Percentiles rank a stretch among this genome's conserved stretches.
Evolutionary conservation across 495 filamentous ascomycete genomes (phyloP).

Genomic region (Chlorociboria aeruginascens): DNA sequence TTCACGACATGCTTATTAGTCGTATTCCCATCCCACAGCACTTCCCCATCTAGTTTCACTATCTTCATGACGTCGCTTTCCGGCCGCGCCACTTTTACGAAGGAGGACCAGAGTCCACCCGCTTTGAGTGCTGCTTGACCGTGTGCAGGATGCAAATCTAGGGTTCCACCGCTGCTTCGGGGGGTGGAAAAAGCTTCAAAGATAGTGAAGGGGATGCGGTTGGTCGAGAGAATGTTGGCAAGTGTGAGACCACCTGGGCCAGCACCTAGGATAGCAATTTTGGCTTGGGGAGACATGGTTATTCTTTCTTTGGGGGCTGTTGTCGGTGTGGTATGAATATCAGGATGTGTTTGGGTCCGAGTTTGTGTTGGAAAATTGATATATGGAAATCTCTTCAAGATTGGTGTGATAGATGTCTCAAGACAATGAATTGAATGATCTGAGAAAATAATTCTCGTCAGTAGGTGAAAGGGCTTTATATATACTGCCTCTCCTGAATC

Average conservation of each 20-base stretch:
- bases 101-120: slow-evolving; percentile 37
- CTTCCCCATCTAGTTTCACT: slow-evolving; percentile 18
- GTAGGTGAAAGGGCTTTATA: no score
- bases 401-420: no score
- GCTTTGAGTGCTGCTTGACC: slow-evolving; percentile 41
- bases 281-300: slow-evolving; percentile 19
- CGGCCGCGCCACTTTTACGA: slow-evolving; percentile 28
- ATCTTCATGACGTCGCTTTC: slow-evolving; percentile 28
- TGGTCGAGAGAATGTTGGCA: slow-evolving; percentile 38
- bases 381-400: no score
- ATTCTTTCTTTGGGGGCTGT: neutral
- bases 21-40: slow-evolving; percentile 16
- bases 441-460: no score
- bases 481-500: no score
- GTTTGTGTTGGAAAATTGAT: no score
- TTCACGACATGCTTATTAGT: neutral
- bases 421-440: no score
- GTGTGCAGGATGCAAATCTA: slow-evolving; percentile 40
- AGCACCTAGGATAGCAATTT: slow-evolving; percentile 43
- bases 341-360: no score
- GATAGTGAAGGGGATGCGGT: slow-evolving; percentile 32
- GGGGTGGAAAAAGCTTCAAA: slow-evolving; percentile 39
- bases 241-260: slow-evolving; percentile 47
- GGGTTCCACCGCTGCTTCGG: slow-evolving; percentile 38
- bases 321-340: neutral